phyloP scores from a whole-genome alignment of 192 early-diverging fungal genomes.

The Gryganskiella cystojenkinii region DNA sequence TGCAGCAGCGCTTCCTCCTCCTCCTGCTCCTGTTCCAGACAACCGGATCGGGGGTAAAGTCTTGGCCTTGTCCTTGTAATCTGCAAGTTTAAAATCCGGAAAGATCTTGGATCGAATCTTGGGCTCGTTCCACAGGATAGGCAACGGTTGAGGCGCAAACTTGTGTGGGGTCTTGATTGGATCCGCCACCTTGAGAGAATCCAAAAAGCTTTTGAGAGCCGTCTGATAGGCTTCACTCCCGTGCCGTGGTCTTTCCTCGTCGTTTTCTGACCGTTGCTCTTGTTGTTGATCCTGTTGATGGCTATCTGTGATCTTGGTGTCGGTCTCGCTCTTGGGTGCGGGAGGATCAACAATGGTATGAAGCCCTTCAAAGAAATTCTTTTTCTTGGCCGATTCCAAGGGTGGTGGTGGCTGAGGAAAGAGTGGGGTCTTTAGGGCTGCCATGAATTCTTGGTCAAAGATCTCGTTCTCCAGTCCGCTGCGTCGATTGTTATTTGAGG shows the following conservation, averaged over 20 bases:
- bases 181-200: constrained; percentile 49
- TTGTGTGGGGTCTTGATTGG: constrained; percentile 50
- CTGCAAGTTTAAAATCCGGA: constrained; percentile 25
- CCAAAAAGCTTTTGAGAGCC: constrained; percentile 36
- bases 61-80: constrained; percentile 29
- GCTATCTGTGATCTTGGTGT: background rate
- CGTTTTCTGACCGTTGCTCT: background rate
- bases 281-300: background rate
- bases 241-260: background rate
- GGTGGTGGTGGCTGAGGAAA: constrained; percentile 22
- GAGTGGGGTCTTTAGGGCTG: constrained; percentile 22
- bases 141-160: constrained; percentile 49
- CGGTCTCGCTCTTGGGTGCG: background rate
- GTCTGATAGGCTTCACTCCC: constrained; percentile 21
- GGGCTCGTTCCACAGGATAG: constrained; percentile 49
- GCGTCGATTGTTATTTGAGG: background rate
- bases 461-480: constrained; percentile 30
- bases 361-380: constrained; percentile 23
- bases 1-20: background rate
- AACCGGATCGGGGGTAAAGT: background rate
- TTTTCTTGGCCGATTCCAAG: constrained; percentile 15
- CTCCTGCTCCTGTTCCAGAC: background rate
- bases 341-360: constrained; percentile 25
- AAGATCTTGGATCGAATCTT: constrained; percentile 31
- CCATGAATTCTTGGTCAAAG: constrained; percentile 36